Base-by-base conservation (phyloP, 202 grass and related monocot species). In the Zizania palustris region DNA sequence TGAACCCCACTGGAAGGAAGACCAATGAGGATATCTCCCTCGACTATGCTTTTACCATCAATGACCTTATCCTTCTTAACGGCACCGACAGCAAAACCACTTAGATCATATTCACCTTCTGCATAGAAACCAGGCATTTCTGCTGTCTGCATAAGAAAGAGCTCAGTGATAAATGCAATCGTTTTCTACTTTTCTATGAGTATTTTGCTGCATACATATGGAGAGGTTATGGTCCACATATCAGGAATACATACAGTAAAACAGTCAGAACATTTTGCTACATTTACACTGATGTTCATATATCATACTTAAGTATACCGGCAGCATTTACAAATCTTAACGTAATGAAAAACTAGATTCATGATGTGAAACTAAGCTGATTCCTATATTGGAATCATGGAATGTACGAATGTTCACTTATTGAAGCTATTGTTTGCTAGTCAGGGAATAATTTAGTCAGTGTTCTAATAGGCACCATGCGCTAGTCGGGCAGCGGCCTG, bases 41-140 rank as follows among this genome's bases (percentile, higher is more conserved):
- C 83, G 66, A 85, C 50, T 1, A 97, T 97, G 76, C 83, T 94
- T 80, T 92, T 92, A 61, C 95, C 95, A 35, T 94, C 80, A 14
- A 97, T 97, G 16, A 94, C 76, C 13, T 82, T 64, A 54, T 90
- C 91, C 74, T 92, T 90, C 50, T 97, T 88, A 13, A 97, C 89
- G 45, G 38, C 19, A 69, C 91, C 95, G 67, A 97, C 82, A 71
- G 95, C 95, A 83, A 90, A 94, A 34, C 95, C 91, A 82, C 91
- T 92, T 3, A 97, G 71, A 82, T 97, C 94, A 48, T 97, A 94
- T 86, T 97, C 94, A 77, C 89, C 94, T 2, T 82, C 57, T 3
- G 75, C 81, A 84, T 97, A 97, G 61, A 97, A 97, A 90, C 38
- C 89, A 65, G 93, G 93, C 93, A 96, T 96, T 85, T 96, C 93